Evolutionary conservation across 306 rosid genomes (phyloP).

Genomic region (Gastrolobium villosum): DNA sequence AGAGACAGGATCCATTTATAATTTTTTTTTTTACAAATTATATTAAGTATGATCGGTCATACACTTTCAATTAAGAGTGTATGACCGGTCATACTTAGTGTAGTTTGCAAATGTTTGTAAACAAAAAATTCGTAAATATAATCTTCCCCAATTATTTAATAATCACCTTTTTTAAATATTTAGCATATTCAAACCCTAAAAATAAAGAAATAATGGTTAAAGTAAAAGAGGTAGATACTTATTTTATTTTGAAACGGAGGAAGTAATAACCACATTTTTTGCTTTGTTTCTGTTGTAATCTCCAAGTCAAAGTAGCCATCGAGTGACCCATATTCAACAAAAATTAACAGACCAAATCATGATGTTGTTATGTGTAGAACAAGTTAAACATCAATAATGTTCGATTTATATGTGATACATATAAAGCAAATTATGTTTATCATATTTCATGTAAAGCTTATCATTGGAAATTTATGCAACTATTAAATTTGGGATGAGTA

Average conservation of each 20-base stretch:
- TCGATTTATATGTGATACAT: not conserved
- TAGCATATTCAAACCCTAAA: not conserved
- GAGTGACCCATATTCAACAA: not conserved
- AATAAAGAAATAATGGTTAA: not conserved
- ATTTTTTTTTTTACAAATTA: too few species aligned
- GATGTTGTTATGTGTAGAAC: not conserved
- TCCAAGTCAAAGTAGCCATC: slow-evolving; percentile 7
- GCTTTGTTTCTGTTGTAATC: slow-evolving; percentile 1
- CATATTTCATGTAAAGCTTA: not conserved
- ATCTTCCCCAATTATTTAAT: too few species aligned
- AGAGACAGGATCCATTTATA: too few species aligned
- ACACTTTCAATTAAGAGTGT: too few species aligned
- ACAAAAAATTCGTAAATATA: too few species aligned
- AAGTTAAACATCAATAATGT: slow-evolving; percentile 9
- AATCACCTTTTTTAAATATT: not conserved
- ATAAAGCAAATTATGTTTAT: not conserved
- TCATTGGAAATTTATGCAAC: not conserved
- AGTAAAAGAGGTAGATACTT: not conserved
- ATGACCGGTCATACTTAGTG: too few species aligned
- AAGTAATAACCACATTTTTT: not conserved
- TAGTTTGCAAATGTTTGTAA: too few species aligned
- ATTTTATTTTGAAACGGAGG: not conserved
- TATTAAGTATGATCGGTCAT: too few species aligned
- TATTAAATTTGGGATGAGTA: not conserved
- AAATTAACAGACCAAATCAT: not conserved